A percentile compares a stretch with the other conserved stretches of the same genome.
These are phyloP conservation scores for Amorphotheca resinae DNA, from an alignment of 495 filamentous ascomycete genomes.

Conservation along the genomic window DNA sequence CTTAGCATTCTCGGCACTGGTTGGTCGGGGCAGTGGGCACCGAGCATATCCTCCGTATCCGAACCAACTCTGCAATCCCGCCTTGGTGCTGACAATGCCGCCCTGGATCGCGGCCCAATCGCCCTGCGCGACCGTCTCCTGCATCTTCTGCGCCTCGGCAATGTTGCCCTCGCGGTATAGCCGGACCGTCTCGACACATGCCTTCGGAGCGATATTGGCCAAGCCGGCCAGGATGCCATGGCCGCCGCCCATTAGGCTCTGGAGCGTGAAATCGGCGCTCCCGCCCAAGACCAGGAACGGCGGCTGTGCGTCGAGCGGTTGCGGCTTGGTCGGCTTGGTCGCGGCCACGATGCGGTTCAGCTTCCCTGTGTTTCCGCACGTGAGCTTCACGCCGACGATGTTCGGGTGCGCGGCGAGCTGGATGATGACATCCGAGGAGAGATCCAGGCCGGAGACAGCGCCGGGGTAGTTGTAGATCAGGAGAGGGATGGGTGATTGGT, in stretches of 20 bases:
- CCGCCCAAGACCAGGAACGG: slow-evolving; percentile 72
- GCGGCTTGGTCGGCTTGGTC: slow-evolving; percentile 34
- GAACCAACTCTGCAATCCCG: slow-evolving; percentile 55
- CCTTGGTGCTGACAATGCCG: slow-evolving; percentile 80
- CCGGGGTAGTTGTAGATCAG: slow-evolving; percentile 92
- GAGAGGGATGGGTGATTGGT: slow-evolving; percentile 72
- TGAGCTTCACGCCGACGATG: slow-evolving; percentile 84
- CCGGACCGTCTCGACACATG: slow-evolving; percentile 58
- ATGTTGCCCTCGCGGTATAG: slow-evolving; percentile 60
- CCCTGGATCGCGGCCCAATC: slow-evolving; percentile 85
- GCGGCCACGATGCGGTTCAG: slow-evolving; percentile 64
- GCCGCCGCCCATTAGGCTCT: slow-evolving; percentile 72
- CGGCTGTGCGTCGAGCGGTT: slow-evolving; percentile 9
- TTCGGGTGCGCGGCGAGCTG: slow-evolving; percentile 66
- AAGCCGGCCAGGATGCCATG: slow-evolving; percentile 76
- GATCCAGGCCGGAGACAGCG: slow-evolving; percentile 68
- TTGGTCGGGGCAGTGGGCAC: slow-evolving; percentile 63
- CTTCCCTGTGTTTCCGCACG: slow-evolving; percentile 91
- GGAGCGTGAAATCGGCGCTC: slow-evolving; percentile 82
- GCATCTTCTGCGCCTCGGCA: slow-evolving; percentile 60
- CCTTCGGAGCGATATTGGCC: slow-evolving; percentile 70
- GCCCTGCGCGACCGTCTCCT: slow-evolving; percentile 66
- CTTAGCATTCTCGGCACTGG: slow-evolving; percentile 40
- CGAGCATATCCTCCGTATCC: slow-evolving; percentile 72
- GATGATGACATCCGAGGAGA: slow-evolving; percentile 69